phyloP scores from a whole-genome alignment of 1,139 yeast species.

The Arxiozyma heterogenica region DNA sequence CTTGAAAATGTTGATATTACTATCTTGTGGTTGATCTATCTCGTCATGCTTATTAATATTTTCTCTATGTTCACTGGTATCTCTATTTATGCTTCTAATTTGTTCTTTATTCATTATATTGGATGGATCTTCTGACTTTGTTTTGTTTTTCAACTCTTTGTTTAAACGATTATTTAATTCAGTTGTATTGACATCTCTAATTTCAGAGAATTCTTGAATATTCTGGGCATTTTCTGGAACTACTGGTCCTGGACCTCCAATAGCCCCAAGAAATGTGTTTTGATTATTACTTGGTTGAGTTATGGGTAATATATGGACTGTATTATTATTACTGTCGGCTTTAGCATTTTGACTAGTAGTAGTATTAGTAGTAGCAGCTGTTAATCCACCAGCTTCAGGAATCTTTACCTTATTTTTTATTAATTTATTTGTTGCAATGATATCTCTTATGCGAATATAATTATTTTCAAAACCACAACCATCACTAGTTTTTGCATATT shows the following conservation, averaged over 20 bases:
- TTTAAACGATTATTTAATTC: constrained; percentile 19
- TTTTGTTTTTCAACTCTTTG: constrained; percentile 12
- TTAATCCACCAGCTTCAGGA: constrained; percentile 46
- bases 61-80: no score
- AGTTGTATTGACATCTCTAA: constrained; percentile 27
- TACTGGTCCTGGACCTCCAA: constrained; percentile 25
- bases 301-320: constrained; percentile 10
- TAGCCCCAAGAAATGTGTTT: neutral
- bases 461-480: constrained; percentile 58
- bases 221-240: constrained; percentile 40
- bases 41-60: no score
- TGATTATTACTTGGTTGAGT: neutral
- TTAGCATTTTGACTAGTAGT: neutral
- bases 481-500: constrained; percentile 37
- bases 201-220: constrained; percentile 42
- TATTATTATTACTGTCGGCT: constrained; percentile 1
- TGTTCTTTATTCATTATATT: neutral
- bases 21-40: no score
- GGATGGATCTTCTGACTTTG: constrained; percentile 1
- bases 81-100: no score
- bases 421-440: constrained; percentile 1
- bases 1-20: no score
- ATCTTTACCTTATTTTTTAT: constrained; percentile 33
- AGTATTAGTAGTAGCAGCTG: neutral
- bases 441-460: constrained; percentile 35